Base-by-base conservation (phyloP, 257 asterid genomes). In the Rauvolfia tetraphylla region DNA sequence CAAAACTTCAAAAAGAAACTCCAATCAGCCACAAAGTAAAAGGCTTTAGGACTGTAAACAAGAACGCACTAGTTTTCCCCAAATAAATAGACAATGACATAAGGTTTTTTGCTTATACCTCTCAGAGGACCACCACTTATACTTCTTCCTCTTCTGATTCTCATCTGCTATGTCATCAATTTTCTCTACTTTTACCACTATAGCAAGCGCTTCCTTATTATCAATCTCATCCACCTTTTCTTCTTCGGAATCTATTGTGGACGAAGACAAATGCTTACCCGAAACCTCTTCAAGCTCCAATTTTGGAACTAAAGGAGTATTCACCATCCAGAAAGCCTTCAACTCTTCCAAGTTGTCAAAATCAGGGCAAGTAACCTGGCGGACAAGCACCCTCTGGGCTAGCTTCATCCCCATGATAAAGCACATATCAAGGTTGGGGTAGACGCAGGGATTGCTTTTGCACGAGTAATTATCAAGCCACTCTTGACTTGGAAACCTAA, bases 81-180 rank as follows among this genome's bases (percentile, higher is more conserved):
- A 61, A 59, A 62, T 38, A 74, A 33, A 33, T 1, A 63, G 69
- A 33, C 39, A n/a, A 62, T 0, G 4, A 5, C 25, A 17, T 5
- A 65, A 65, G 71, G 48, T 23, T 23, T 31, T 36, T 15, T 33
- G 25, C 23, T 22, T 67, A 25, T 68, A 79, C 83, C 83, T 79
- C n/a, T 79, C 76, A 59, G 70, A 69, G 39, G 83, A 79, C 83
- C 83, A 79, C 72, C 72, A 79, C 49, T 74, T 79, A 48, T 69
- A 75, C 59, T 68, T 79, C 79, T 79, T 79, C 49, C n/a, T 61
- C 75, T 79, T 74, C 13, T 33, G 77, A 62, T 12, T 25, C 34
- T 49, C 74, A 3, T 49, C 77, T 5, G 44, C 56, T 4, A 33
- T 29, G 11, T 75, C 82, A 31, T 72, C 83, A 20, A 33, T n/a